These are phyloP conservation scores for Paecilomyces fulvus DNA, from an alignment of 2,329 filamentous ascomycete species.

Conservation along the genomic window DNA sequence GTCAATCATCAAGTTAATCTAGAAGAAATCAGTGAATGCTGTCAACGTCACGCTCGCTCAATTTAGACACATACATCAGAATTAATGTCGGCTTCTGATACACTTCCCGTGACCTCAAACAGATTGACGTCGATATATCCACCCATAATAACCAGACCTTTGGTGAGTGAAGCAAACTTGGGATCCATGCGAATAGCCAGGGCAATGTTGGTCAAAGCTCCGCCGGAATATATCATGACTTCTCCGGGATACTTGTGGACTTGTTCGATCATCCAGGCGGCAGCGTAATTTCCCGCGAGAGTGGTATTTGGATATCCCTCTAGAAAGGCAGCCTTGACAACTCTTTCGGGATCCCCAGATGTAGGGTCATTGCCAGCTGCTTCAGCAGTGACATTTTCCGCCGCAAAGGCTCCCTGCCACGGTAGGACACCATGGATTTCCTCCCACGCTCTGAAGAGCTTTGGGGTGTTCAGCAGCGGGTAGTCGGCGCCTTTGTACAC, in stretches of 20 bases:
- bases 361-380: slow-evolving; percentile 38
- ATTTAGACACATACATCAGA: slow-evolving; percentile 10
- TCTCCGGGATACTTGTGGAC: slow-evolving; percentile 44
- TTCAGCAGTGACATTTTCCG: slow-evolving; percentile 37
- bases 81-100: slow-evolving; percentile 18
- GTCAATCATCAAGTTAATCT: slow-evolving; percentile 44
- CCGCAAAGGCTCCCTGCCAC: slow-evolving; percentile 40
- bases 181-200: slow-evolving; percentile 40
- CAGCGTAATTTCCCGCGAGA: slow-evolving; percentile 30
- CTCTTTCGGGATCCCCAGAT: slow-evolving; percentile 35
- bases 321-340: slow-evolving; percentile 34
- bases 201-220: slow-evolving; percentile 43
- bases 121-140: slow-evolving; percentile 40
- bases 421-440: slow-evolving; percentile 36
- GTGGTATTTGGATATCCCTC: slow-evolving; percentile 42
- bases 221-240: slow-evolving; percentile 41
- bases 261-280: slow-evolving; percentile 41
- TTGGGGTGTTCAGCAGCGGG: slow-evolving; percentile 40
- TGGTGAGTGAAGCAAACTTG: slow-evolving; percentile 38
- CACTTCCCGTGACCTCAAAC: slow-evolving; percentile 19
- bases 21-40: neutral
- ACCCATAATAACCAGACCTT: slow-evolving; percentile 44
- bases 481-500: slow-evolving; percentile 41
- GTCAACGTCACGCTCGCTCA: neutral
- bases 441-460: slow-evolving; percentile 39